Evolutionary conservation across 1,284 basidiomycete genomes (phyloP).

Genomic region (Somion occarium): DNA sequence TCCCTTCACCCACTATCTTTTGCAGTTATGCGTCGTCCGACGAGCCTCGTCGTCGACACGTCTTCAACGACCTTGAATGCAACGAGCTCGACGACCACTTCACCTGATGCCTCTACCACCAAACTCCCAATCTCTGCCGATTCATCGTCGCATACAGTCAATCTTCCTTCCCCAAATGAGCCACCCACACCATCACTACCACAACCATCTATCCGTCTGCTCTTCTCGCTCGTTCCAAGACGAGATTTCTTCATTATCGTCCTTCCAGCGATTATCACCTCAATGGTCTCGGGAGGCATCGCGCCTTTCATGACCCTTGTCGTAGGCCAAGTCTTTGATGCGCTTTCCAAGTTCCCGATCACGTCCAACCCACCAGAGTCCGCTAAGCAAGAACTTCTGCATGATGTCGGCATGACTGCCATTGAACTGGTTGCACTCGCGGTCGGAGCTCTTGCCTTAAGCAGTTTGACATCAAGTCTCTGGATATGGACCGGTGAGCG

Average conservation of each 20-base stretch:
- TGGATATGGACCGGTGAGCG: constrained; percentile 91
- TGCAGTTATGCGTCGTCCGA: constrained; percentile 29
- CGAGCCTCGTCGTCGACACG: constrained; percentile 31
- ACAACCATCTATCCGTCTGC: constrained; percentile 47
- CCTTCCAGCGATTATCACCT: constrained; percentile 68
- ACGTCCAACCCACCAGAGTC: constrained; percentile 39
- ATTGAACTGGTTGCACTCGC: constrained; percentile 74
- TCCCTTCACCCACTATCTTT: constrained; percentile 5
- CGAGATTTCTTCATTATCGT: constrained; percentile 57
- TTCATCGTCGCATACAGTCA: constrained; percentile 19
- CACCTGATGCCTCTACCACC: constrained; percentile 23
- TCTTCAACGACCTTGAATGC: constrained; percentile 8
- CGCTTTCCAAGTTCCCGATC: constrained; percentile 61
- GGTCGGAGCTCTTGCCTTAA: constrained; percentile 64
- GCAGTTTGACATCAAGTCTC: constrained; percentile 69
- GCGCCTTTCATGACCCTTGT: constrained; percentile 93
- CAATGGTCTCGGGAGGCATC: constrained; percentile 70
- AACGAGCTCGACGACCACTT: constrained; percentile 13
- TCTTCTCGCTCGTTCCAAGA: constrained; percentile 62
- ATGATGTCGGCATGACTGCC: constrained; percentile 55
- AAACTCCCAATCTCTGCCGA: constrained; percentile 23
- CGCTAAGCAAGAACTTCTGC: constrained; percentile 52
- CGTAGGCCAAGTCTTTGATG: constrained; percentile 82
- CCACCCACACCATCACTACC: constrained; percentile 30
- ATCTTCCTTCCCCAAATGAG: constrained; percentile 18